A percentile compares a stretch with the other conserved stretches of the same genome.
Conservation (phyloP, 129 eudicot species). For the Sambucus nigra region DNA sequence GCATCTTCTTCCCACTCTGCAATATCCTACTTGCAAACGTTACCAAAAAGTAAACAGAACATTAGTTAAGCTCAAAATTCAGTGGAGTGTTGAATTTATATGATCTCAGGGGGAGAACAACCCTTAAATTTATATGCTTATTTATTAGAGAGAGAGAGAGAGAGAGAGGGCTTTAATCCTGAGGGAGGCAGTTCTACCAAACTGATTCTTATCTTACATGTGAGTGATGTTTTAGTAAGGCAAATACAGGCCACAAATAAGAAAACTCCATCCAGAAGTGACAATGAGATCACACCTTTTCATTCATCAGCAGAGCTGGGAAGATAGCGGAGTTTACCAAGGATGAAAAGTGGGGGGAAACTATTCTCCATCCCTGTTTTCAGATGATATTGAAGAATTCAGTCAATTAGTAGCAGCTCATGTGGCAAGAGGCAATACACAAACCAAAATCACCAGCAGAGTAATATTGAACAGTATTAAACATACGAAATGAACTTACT, state of each 20-base stretch:
- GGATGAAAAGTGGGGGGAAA: constrained; percentile 74
- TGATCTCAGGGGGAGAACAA: background rate
- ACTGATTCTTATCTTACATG: background rate
- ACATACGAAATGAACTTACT: constrained; percentile 27
- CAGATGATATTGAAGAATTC: constrained; percentile 4
- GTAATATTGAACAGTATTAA: constrained; percentile 1
- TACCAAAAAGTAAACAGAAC: background rate
- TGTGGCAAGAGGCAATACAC: constrained; percentile 1
- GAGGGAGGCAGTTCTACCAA: background rate
- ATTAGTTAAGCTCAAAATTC: constrained; percentile 3
- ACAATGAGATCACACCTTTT: constrained; percentile 32
- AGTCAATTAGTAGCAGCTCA: background rate
- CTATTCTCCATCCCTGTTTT: constrained; percentile 76
- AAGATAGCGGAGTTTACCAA: constrained; percentile 55
- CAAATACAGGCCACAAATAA: background rate
- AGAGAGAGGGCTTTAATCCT: background rate
- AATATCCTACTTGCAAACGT: constrained; percentile 40
- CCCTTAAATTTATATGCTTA: background rate
- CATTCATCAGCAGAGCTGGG: constrained; percentile 57
- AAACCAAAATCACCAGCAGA: background rate
- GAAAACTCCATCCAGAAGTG: background rate
- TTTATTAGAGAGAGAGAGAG: background rate
- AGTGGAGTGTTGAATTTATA: background rate
- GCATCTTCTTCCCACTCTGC: constrained; percentile 85
- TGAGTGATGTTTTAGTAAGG: constrained; percentile 4